Conservation (phyloP, 2,329 filamentous ascomycete genomes). For the Aspergillus sp. region DNA sequence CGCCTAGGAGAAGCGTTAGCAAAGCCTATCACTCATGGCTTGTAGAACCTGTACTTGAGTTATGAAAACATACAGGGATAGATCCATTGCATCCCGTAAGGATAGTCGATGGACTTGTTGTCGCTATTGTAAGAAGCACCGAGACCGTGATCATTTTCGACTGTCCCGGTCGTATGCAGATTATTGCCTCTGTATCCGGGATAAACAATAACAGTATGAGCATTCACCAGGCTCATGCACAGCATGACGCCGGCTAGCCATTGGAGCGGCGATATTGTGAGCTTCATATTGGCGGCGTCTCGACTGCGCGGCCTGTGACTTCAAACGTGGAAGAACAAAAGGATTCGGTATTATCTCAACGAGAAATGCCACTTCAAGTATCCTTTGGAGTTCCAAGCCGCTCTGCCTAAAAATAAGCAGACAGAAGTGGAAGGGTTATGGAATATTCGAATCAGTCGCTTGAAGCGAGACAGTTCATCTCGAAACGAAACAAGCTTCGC, state of each 20-base stretch:
- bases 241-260: constrained; percentile 34
- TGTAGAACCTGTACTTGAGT: neutral
- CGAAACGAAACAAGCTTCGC: constrained; percentile 21
- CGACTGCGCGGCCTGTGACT: neutral
- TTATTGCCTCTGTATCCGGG: constrained; percentile 87
- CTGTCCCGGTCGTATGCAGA: constrained; percentile 70
- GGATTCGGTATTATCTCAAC: neutral
- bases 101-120: constrained; percentile 57
- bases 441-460: constrained; percentile 6
- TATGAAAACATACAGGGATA: constrained; percentile 73
- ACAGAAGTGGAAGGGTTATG: neutral
- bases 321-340: constrained; percentile 7
- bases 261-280: constrained; percentile 26
- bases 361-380: neutral
- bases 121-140: constrained; percentile 38
- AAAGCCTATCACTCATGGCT: neutral
- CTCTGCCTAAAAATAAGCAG: constrained; percentile 2
- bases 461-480: constrained; percentile 2
- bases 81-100: constrained; percentile 92
- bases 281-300: constrained; percentile 25
- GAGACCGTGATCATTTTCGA: constrained; percentile 47
- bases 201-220: constrained; percentile 80
- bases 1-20: constrained; percentile 58
- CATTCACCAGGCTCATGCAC: constrained; percentile 40
- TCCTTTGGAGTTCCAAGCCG: neutral